Evolutionary conservation across 208 protist species (phyloP).

Genomic region (Acanthamoeba lugdunensis): DNA sequence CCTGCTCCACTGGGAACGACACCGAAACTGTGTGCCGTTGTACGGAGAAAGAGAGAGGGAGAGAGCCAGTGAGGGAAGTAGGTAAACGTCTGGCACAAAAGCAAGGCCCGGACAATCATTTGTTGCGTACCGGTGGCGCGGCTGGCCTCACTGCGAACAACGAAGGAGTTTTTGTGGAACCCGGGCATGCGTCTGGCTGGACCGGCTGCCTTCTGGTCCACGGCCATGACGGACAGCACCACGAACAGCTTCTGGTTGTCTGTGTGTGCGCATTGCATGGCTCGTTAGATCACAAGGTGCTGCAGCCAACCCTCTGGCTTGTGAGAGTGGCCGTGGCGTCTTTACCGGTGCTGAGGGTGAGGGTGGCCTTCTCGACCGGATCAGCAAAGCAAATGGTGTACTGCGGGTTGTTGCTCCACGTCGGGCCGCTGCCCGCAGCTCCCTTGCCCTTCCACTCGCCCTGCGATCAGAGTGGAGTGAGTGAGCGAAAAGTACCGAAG

Average conservation of each 20-base stretch:
- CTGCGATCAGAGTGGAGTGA: neutral
- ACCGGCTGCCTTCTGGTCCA: neutral
- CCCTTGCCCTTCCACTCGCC: constrained; percentile 64
- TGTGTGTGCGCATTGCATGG: neutral
- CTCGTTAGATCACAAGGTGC: no score
- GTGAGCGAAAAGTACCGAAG: neutral
- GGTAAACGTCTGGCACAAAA: no score
- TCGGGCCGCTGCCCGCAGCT: constrained; percentile 24
- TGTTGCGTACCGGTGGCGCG: neutral
- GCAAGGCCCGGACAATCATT: neutral
- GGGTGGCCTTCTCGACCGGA: neutral
- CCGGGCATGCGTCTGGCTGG: neutral
- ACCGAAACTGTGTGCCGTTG: neutral
- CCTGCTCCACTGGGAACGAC: neutral
- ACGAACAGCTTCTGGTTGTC: constrained; percentile 4
- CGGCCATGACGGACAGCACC: constrained; percentile 30
- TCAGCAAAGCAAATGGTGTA: neutral
- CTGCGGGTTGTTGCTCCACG: constrained; percentile 64
- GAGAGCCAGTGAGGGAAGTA: neutral
- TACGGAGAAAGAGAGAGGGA: no score
- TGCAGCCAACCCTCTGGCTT: no score
- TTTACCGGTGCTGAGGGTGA: constrained; percentile 7
- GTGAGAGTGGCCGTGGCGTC: neutral
- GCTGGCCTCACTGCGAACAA: neutral
- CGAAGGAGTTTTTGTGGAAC: neutral